Percentiles rank a stretch among this genome's conserved stretches.
Evolutionary conservation across 1,284 basidiomycete species (phyloP).

Genomic region (Cryptococcus floricola): DNA sequence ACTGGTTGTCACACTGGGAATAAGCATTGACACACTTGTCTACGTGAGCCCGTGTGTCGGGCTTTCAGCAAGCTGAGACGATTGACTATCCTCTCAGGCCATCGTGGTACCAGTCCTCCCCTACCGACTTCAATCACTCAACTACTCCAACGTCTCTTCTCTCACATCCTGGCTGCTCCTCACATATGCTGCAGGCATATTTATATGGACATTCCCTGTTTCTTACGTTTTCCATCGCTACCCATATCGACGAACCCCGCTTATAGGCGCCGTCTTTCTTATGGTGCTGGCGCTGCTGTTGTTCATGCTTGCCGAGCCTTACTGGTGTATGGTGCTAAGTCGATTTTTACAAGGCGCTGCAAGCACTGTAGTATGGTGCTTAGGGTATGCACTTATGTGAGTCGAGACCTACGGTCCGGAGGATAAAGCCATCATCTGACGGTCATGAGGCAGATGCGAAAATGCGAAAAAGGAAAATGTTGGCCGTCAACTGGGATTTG

Average conservation of each 20-base stretch:
- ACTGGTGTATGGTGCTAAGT: conserved; percentile 66
- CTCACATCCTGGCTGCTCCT: conserved; percentile 43
- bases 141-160: conserved; percentile 32
- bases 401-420: not conserved
- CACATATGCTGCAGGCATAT: conserved; percentile 38
- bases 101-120: conserved; percentile 62
- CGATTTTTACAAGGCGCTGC: conserved; percentile 68
- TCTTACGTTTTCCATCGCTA: conserved; percentile 62
- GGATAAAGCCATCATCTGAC: not conserved
- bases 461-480: conserved; percentile 58
- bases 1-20: conserved; percentile 31
- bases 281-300: conserved; percentile 56
- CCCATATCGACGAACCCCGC: conserved; percentile 56
- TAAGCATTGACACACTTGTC: conserved; percentile 33
- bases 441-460: conserved; percentile 57
- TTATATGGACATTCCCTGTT: conserved; percentile 59
- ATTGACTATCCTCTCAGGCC: too few relatives aligned
- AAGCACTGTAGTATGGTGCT: conserved; percentile 69
- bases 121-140: conserved; percentile 50
- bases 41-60: too few relatives aligned
- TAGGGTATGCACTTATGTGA: conserved; percentile 24
- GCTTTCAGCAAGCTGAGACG: too few relatives aligned
- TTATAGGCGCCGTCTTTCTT: conserved; percentile 54
- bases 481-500: conserved; percentile 67
- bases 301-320: conserved; percentile 70